A percentile compares a stretch with the other conserved stretches of the same genome.
phyloP scores from a whole-genome alignment of 345 rosid genomes.

The Eucalyptus polyanthemos region DNA sequence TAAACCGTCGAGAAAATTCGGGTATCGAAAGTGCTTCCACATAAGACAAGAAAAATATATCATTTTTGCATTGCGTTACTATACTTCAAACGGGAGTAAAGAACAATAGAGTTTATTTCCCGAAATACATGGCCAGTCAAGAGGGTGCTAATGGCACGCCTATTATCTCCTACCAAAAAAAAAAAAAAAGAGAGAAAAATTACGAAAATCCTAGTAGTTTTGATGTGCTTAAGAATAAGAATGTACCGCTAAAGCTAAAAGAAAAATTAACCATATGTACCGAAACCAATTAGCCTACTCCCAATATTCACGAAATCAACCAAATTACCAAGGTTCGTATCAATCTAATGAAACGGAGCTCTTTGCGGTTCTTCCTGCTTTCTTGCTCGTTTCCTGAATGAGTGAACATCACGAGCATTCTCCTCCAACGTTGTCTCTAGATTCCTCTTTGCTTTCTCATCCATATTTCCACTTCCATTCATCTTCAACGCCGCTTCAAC shows the following conservation, averaged over 20 bases:
- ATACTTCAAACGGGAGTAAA: background rate
- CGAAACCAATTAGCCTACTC: background rate
- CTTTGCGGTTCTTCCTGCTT: background rate
- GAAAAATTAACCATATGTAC: background rate
- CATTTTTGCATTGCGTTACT: background rate
- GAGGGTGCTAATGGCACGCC: background rate
- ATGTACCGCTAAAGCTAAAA: background rate
- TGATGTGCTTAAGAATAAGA: background rate
- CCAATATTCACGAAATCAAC: background rate
- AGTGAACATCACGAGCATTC: background rate
- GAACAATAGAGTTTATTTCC: background rate
- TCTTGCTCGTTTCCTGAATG: background rate
- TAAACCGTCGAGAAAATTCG: too few relatives aligned
- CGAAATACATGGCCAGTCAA: background rate
- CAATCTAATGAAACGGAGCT: background rate
- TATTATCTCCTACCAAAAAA: background rate
- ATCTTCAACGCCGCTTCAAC: background rate
- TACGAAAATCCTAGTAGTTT: background rate
- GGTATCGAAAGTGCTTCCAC: background rate
- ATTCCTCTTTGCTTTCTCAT: background rate
- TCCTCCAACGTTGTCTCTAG: background rate
- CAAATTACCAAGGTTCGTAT: background rate
- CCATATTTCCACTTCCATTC: background rate
- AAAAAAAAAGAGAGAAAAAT: accelerated
- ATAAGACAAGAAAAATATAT: background rate